These are phyloP conservation scores for Carex parvula DNA, from an alignment of 176 grass and related monocot genomes.

Conservation along the genomic window DNA sequence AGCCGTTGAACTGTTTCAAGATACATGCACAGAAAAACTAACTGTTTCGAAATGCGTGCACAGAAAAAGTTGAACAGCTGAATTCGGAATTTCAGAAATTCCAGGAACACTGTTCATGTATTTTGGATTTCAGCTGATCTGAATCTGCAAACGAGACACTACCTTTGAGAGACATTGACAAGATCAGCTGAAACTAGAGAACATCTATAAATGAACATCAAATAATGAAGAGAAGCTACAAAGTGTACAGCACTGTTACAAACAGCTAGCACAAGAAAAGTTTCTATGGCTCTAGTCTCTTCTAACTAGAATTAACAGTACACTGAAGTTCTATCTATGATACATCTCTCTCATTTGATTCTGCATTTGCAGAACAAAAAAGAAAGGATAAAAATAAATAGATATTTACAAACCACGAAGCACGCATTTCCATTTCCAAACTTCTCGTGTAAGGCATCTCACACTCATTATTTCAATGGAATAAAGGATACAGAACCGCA, in stretches of 20 bases:
- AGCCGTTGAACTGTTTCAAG: too few species aligned
- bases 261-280: not conserved
- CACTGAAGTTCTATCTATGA: slow-evolving; percentile 34
- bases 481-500: slow-evolving; percentile 19
- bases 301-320: slow-evolving; percentile 28
- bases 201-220: slow-evolving; percentile 14
- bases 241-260: not conserved
- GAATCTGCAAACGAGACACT: too few species aligned
- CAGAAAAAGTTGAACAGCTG: too few species aligned
- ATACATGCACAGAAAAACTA: too few species aligned
- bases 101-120: too few species aligned
- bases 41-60: too few species aligned
- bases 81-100: too few species aligned
- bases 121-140: too few species aligned
- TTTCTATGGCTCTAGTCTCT: slow-evolving; percentile 23
- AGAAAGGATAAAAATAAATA: slow-evolving; percentile 27
- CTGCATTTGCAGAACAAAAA: slow-evolving; percentile 68
- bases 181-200: not conserved
- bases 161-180: not conserved
- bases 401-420: slow-evolving; percentile 60
- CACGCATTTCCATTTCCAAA: slow-evolving; percentile 27
- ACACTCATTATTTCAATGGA: slow-evolving; percentile 21
- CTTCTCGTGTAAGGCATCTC: slow-evolving; percentile 26
- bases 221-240: slow-evolving; percentile 21
- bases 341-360: slow-evolving; percentile 42